Evolutionary conservation across 2,329 filamentous ascomycete species (phyloP).

Genomic region (Endothia cerciana): DNA sequence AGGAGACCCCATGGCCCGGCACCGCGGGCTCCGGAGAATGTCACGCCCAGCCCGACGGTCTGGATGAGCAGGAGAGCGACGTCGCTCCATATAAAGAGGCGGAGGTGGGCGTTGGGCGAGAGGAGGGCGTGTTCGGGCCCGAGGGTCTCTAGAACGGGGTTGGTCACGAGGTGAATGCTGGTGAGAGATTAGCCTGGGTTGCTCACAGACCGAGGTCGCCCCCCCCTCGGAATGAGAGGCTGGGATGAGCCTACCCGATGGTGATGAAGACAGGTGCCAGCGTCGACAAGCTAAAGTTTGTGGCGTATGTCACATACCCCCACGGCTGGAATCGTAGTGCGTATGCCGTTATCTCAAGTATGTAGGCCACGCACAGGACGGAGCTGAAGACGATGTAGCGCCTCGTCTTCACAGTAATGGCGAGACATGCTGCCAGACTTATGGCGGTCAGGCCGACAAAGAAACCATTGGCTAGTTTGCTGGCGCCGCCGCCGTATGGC

Average conservation of each 20-base stretch:
- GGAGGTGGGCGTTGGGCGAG: slow-evolving; percentile 31
- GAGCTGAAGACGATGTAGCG: slow-evolving; percentile 24
- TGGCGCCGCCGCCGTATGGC: slow-evolving; percentile 24
- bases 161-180: slow-evolving; percentile 38
- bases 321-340: slow-evolving; percentile 23
- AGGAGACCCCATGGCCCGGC: slow-evolving; percentile 23
- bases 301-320: slow-evolving; percentile 17
- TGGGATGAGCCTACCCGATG: slow-evolving; percentile 31
- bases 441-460: slow-evolving; percentile 22
- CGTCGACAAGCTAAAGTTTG: slow-evolving; percentile 29
- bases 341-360: slow-evolving; percentile 22
- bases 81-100: slow-evolving; percentile 36
- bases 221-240: neutral
- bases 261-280: slow-evolving; percentile 38
- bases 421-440: slow-evolving; percentile 22
- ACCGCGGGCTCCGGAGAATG: slow-evolving; percentile 34
- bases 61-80: slow-evolving; percentile 35
- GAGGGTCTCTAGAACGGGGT: slow-evolving; percentile 34
- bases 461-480: slow-evolving; percentile 15
- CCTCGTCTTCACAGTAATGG: slow-evolving; percentile 17
- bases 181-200: neutral
- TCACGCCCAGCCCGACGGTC: slow-evolving; percentile 34
- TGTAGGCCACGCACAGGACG: slow-evolving; percentile 22
- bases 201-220: neutral
- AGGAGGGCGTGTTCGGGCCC: slow-evolving; percentile 39